A percentile compares a stretch with the other conserved stretches of the same genome.
Conservation (phyloP, 176 grass and related monocot genomes). For the Ampelocalamus luodianensis region DNA sequence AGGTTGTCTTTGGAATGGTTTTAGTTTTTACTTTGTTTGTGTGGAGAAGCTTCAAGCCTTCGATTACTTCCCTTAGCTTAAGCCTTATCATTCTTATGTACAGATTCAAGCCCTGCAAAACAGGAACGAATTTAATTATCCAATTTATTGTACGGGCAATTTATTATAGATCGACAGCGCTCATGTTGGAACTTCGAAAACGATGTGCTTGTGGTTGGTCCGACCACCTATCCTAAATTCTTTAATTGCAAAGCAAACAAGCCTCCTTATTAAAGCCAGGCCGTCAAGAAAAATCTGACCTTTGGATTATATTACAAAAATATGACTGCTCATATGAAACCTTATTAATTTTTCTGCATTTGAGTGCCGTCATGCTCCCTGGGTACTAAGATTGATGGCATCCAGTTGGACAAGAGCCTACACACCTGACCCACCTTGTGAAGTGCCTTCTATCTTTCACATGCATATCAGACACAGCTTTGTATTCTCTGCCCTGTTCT, state of each 20-base stretch:
- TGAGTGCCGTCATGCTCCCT: neutral
- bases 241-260: neutral
- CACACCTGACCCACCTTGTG: neutral
- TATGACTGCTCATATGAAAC: neutral
- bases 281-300: neutral
- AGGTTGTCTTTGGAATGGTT: neutral
- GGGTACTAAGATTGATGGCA: neutral
- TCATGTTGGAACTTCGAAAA: neutral
- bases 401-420: neutral
- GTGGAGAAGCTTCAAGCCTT: neutral
- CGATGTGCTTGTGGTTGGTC: neutral
- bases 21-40: neutral
- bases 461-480: neutral
- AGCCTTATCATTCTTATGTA: neutral
- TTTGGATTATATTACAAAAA: neutral
- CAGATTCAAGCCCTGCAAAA: neutral
- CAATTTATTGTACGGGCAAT: neutral
- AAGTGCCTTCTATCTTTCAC: slow-evolving; percentile 1
- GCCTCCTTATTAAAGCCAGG: neutral
- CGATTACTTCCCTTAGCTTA: neutral
- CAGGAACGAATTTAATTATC: neutral
- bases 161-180: neutral
- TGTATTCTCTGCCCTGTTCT: neutral
- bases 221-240: neutral
- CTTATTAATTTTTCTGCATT: neutral